These are phyloP conservation scores for Nakazawaea siamensis DNA, from an alignment of 805 yeast species.

Conservation along the genomic window DNA sequence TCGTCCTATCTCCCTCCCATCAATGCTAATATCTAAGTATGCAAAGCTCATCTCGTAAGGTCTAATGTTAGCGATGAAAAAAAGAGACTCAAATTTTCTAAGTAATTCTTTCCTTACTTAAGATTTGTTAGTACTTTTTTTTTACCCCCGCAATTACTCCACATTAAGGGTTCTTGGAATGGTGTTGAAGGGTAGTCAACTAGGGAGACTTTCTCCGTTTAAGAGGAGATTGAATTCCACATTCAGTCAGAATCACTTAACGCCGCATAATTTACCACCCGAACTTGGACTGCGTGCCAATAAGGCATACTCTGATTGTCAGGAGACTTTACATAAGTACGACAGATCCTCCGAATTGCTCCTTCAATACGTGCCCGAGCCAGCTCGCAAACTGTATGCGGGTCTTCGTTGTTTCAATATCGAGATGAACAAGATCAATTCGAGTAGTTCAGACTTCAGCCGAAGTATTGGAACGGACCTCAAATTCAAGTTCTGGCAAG, in stretches of 20 bases:
- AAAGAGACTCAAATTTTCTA: neutral
- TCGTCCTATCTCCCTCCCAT: constrained; percentile 39
- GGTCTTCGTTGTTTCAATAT: constrained; percentile 61
- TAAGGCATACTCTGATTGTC: too few species aligned
- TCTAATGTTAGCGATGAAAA: constrained; percentile 11
- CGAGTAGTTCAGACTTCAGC: constrained; percentile 20
- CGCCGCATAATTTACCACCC: too few species aligned
- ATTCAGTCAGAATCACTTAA: too few species aligned
- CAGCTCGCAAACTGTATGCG: constrained; percentile 50
- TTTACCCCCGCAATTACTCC: neutral
- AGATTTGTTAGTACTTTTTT: neutral
- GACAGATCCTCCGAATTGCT: constrained; percentile 62
- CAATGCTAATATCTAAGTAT: constrained; percentile 47
- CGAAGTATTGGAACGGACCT: constrained; percentile 29
- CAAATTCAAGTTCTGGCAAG: constrained; percentile 72
- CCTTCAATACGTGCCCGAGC: constrained; percentile 61
- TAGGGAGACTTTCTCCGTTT: too few species aligned
- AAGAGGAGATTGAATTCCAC: too few species aligned
- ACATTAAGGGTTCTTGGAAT: too few species aligned
- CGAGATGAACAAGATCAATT: constrained; percentile 45
- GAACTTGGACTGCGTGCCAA: too few species aligned
- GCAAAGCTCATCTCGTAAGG: constrained; percentile 17
- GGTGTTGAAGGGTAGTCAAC: too few species aligned
- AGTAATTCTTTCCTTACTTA: neutral
- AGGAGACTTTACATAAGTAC: constrained; percentile 31